A percentile compares a stretch with the other conserved stretches of the same genome.
Conservation (phyloP, 495 filamentous ascomycete genomes). For the Xanthoparmelia taractica region DNA sequence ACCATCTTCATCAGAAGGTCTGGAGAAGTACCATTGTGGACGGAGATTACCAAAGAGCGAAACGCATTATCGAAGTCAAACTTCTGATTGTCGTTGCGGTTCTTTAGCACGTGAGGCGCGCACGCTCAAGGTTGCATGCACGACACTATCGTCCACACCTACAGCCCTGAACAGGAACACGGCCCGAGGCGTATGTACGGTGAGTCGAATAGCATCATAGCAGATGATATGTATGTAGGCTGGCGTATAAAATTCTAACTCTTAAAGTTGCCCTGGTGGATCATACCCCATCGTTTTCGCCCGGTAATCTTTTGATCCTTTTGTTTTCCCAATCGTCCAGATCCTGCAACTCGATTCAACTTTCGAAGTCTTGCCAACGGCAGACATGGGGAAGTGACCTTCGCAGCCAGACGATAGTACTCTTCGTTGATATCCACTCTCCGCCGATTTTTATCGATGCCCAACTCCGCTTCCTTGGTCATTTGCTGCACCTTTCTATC, state of each 20-base stretch:
- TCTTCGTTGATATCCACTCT: conserved; percentile 79
- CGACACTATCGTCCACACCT: not conserved
- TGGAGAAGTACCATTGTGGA: not conserved
- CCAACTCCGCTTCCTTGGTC: conserved; percentile 75
- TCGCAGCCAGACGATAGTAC: conserved; percentile 69
- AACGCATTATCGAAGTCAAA: not conserved
- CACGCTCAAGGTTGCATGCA: not conserved
- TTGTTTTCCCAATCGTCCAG: conserved; percentile 95
- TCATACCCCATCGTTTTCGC: conserved; percentile 74
- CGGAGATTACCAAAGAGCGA: not conserved
- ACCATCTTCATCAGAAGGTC: not conserved
- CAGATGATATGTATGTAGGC: not conserved
- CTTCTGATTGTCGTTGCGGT: not conserved
- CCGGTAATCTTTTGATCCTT: conserved; percentile 75
- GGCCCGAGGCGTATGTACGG: not conserved
- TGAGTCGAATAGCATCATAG: not conserved
- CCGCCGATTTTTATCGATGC: conserved; percentile 61
- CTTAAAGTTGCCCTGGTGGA: conserved; percentile 40
- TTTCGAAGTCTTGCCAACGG: not conserved
- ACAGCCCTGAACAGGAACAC: not conserved
- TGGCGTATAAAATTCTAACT: not conserved
- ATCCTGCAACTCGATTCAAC: conserved; percentile 56
- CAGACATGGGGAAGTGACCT: conserved; percentile 9
- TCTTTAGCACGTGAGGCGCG: not conserved
- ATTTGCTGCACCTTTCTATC: conserved; percentile 79